A percentile compares a stretch with the other conserved stretches of the same genome.
phyloP scores from a whole-genome alignment of 768 basidiomycete species.

The Calocera viscosa region DNA sequence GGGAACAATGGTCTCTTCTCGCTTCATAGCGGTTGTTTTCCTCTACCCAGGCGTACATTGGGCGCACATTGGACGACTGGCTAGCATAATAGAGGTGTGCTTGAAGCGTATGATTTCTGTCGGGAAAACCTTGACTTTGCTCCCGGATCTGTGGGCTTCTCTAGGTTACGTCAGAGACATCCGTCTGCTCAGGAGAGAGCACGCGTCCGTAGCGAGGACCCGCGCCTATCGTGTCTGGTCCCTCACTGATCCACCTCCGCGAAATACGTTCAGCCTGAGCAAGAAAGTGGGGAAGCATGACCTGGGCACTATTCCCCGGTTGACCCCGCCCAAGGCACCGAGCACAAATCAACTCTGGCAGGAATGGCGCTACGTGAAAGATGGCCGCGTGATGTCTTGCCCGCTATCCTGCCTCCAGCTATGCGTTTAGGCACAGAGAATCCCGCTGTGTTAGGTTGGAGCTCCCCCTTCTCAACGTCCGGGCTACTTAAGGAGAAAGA shows the following conservation, averaged over 20 bases:
- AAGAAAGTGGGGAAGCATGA: neutral
- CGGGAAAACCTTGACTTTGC: neutral
- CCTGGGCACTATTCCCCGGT: neutral
- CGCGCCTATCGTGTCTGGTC: neutral
- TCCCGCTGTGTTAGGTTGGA: neutral
- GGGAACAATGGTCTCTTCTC: neutral
- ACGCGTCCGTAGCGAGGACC: neutral
- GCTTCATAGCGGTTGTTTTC: neutral
- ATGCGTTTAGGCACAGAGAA: neutral
- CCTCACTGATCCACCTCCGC: neutral
- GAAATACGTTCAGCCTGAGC: constrained; percentile 2
- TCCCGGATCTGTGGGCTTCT: neutral
- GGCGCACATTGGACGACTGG: too few species aligned
- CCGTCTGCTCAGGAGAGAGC: neutral
- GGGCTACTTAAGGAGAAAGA: neutral
- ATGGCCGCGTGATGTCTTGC: constrained; percentile 2
- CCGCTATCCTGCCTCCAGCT: neutral
- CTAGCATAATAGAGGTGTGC: neutral
- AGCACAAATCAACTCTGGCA: too few species aligned
- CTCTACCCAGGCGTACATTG: too few species aligned
- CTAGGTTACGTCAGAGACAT: neutral
- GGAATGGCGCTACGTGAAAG: too few species aligned
- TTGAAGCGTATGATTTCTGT: neutral
- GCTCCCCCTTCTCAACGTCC: neutral
- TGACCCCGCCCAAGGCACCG: neutral